Evolutionary conservation across 2,329 filamentous ascomycete genomes (phyloP).

Genomic region (Aaosphaeria arxii): DNA sequence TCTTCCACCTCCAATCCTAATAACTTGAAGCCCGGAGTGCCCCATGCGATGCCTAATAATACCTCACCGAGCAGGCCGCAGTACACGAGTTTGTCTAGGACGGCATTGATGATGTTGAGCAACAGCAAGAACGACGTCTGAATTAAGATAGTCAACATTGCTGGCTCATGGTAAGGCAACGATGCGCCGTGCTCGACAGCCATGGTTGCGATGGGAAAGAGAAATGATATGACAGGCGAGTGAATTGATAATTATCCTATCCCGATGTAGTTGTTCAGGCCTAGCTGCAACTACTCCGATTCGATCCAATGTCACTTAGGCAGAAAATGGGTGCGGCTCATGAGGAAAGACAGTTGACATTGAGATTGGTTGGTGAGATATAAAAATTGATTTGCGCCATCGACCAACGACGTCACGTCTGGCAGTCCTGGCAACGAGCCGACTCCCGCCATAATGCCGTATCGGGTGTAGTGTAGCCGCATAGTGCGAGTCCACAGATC

Average conservation of each 20-base stretch:
- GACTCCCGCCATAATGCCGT: too few species aligned
- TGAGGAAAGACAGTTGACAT: too few species aligned
- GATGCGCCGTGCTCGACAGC: slow-evolving; percentile 21
- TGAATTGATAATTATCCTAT: not conserved
- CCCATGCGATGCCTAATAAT: slow-evolving; percentile 68
- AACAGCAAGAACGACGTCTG: slow-evolving; percentile 61
- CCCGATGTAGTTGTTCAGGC: not conserved
- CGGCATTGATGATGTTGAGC: slow-evolving; percentile 57
- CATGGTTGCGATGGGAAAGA: slow-evolving; percentile 18
- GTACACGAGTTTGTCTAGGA: slow-evolving; percentile 60
- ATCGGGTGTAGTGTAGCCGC: too few species aligned
- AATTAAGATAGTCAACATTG: slow-evolving; percentile 58
- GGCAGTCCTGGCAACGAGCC: too few species aligned
- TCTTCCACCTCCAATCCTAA: slow-evolving; percentile 53
- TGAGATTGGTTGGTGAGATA: too few species aligned
- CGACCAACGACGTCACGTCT: too few species aligned
- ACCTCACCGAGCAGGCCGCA: slow-evolving; percentile 73
- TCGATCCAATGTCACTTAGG: too few species aligned
- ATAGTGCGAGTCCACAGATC: too few species aligned
- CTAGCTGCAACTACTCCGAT: too few species aligned
- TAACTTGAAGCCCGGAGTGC: slow-evolving; percentile 62
- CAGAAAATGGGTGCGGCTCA: too few species aligned
- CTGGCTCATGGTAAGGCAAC: slow-evolving; percentile 62
- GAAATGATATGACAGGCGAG: slow-evolving; percentile 3
- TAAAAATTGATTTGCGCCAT: too few species aligned